phyloP scores from a whole-genome alignment of 805 yeast genomes.

The Wickerhamiella cacticola region DNA sequence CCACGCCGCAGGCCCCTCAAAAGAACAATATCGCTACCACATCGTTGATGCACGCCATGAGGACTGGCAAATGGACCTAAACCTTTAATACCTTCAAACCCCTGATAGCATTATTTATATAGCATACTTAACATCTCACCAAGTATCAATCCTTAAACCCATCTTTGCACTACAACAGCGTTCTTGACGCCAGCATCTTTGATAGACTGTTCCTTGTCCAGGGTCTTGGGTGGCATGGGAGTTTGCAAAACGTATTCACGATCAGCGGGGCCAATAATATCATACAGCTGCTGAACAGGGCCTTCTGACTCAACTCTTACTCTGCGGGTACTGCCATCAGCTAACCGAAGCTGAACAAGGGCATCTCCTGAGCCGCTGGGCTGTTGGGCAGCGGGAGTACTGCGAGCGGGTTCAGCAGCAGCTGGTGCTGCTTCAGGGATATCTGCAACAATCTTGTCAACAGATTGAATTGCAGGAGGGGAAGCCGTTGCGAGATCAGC shows the following conservation, averaged over 20 bases:
- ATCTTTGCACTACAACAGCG: constrained; percentile 63
- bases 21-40: constrained; percentile 15
- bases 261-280: constrained; percentile 41
- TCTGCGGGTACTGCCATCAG: constrained; percentile 52
- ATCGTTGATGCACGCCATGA: constrained; percentile 13
- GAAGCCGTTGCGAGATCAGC: constrained; percentile 45
- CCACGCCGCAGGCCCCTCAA: background rate
- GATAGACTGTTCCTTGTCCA: constrained; percentile 47
- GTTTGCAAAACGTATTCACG: constrained; percentile 57
- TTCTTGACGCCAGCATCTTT: constrained; percentile 66
- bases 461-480: too few species aligned
- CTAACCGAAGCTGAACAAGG: constrained; percentile 68
- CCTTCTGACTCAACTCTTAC: constrained; percentile 53
- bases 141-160: constrained; percentile 7
- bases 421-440: too few species aligned
- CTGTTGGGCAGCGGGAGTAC: constrained; percentile 9
- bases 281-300: constrained; percentile 53
- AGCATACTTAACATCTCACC: constrained; percentile 4
- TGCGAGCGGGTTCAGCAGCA: constrained; percentile 18
- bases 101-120: constrained; percentile 5
- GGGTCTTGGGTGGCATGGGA: constrained; percentile 69
- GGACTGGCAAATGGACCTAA: constrained; percentile 13
- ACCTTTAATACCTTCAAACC: background rate
- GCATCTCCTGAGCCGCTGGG: constrained; percentile 43
- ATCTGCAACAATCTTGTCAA: too few species aligned